Evolutionary conservation across 2,329 filamentous ascomycete genomes (phyloP), one percentile per base, ranked within the genome.

Genomic region (Diatrype stigma): DNA sequence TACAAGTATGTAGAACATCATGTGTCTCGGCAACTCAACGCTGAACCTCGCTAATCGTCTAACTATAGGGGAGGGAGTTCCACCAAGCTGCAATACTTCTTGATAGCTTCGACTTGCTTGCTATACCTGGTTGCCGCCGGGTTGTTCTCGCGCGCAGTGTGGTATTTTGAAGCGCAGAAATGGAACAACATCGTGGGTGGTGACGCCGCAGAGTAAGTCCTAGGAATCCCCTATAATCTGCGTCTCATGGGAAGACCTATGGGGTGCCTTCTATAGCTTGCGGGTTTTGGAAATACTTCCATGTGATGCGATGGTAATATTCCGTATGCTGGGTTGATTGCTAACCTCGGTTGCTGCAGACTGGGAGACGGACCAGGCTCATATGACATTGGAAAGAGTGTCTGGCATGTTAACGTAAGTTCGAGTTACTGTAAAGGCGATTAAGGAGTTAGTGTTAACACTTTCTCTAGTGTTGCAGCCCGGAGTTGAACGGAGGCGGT

Each of bases 101-200:
- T 95, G n/a, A 84, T 94, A 55, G 71, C 82, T 23, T 92, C 89
- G 0, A 94, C 90, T 1, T 92, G 89, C 64, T 80, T 95, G 61
- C 73, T 96, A 12, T 95, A 96, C 64, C 82, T 95, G 11, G 87
- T 96, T 10, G 87, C 88, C 3, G 90, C 89, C 0, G 90, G 89
- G 40, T 79, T 95, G 30, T 90, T 94, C 69, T 91, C 89, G 4
- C 84, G 84, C 50, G 81, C 81, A 2, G 80, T 94, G 19, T 92
- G 89, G 87, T 80, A 76, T 56, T 81, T 95, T 48, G 83, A 95
- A 64, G 77, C 77, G 55, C 78, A 91, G 49, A 57, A 81, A 54
- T 95, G 87, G 86, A 83, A 81, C 58, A 78, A 81, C 50, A 62
- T 81, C 17, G 77, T 85, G 23, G 85, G 85, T 11, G 79, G 83